A percentile compares a stretch with the other conserved stretches of the same genome.
Conservation (phyloP, 2,329 filamentous ascomycete species). For the Huntiella moniliformis region DNA sequence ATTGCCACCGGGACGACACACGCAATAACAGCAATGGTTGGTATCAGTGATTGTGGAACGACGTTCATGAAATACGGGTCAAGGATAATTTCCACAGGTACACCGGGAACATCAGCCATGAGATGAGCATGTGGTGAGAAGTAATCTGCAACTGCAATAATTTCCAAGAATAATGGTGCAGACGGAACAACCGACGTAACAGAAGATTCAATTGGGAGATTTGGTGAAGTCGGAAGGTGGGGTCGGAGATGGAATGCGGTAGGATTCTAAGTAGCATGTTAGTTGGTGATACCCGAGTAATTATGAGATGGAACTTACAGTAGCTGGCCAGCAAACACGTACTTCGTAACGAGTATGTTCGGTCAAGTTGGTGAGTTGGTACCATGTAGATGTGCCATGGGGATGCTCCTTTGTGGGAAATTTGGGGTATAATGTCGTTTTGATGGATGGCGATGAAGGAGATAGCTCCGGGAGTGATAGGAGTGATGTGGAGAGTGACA, state of each 20-base stretch:
- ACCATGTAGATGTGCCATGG: constrained; percentile 53
- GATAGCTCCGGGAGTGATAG: constrained; percentile 43
- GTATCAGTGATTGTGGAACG: constrained; percentile 57
- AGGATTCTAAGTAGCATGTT: constrained; percentile 46
- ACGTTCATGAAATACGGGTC: constrained; percentile 71
- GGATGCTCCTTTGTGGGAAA: constrained; percentile 35
- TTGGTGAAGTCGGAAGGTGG: background rate
- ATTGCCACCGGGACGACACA: constrained; percentile 29
- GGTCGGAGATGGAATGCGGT: constrained; percentile 54
- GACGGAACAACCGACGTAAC: constrained; percentile 11
- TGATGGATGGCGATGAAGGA: constrained; percentile 20
- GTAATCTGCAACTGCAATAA: constrained; percentile 68
- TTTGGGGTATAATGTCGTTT: constrained; percentile 38
- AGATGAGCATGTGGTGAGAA: constrained; percentile 54
- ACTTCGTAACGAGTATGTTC: constrained; percentile 70
- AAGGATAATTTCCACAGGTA: constrained; percentile 64
- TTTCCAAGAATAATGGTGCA: constrained; percentile 21
- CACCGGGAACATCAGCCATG: constrained; percentile 56
- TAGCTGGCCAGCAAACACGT: constrained; percentile 82
- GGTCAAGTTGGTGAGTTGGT: constrained; percentile 52
- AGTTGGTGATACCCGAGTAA: background rate
- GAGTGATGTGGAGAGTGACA: background rate
- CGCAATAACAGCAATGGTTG: constrained; percentile 50
- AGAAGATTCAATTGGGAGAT: background rate
- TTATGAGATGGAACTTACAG: constrained; percentile 37